Evolutionary conservation across 495 filamentous ascomycete species (phyloP).

Genomic region (Trichoderma parareesei): DNA sequence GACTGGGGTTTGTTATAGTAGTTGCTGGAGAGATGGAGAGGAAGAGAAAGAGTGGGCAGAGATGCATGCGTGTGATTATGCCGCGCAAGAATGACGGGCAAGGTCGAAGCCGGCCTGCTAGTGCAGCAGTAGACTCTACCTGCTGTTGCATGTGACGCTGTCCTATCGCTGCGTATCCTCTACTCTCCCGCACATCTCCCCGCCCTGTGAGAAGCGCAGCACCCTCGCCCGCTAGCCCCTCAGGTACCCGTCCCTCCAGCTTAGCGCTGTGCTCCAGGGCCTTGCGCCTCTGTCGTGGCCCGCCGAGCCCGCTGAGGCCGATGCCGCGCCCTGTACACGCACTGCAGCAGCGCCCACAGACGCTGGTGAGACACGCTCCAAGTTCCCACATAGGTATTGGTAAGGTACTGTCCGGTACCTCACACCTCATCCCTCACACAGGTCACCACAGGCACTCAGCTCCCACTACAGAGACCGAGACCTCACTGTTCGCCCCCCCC

Average conservation of each 20-base stretch:
- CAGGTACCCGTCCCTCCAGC: constrained; percentile 6
- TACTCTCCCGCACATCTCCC: not conserved
- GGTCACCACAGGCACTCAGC: not conserved
- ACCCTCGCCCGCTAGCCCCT: not conserved
- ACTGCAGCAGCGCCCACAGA: not conserved
- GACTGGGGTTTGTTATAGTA: too few species aligned
- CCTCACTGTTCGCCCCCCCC: not conserved
- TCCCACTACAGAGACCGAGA: too few species aligned
- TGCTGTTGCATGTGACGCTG: not conserved
- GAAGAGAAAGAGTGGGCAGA: too few species aligned
- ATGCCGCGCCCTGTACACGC: constrained; percentile 3
- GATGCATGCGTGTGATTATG: too few species aligned
- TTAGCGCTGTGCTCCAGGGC: constrained; percentile 2
- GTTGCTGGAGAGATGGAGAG: too few species aligned
- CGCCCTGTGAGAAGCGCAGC: constrained; percentile 2
- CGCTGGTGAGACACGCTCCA: constrained; percentile 2
- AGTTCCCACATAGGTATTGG: too few species aligned
- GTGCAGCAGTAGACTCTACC: not conserved
- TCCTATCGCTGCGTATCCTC: too few species aligned
- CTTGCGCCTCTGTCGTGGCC: constrained; percentile 7
- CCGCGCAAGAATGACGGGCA: too few species aligned
- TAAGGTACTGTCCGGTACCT: too few species aligned
- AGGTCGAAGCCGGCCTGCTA: too few species aligned
- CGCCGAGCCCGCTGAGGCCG: not conserved
- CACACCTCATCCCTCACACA: not conserved